Evolutionary conservation across 1,284 basidiomycete species (phyloP).

Genomic region (Bjerkandera adusta): DNA sequence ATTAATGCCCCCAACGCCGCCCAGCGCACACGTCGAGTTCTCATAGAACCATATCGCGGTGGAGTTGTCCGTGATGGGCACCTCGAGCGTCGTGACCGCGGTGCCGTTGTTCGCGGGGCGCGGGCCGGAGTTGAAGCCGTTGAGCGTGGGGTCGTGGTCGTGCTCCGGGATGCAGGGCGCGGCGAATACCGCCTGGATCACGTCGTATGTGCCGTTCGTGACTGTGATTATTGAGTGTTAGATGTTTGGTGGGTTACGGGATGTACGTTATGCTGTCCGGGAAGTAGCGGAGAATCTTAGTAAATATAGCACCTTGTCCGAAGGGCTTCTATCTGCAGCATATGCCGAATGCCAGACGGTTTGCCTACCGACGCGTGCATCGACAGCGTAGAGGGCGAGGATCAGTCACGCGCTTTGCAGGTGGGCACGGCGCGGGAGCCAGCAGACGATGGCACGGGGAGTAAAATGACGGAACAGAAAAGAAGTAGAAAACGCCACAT

Average conservation of each 20-base stretch:
- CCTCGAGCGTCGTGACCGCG: conserved; percentile 40
- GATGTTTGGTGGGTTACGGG: neutral
- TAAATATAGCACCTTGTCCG: too few species aligned
- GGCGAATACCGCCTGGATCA: conserved; percentile 52
- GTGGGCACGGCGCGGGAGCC: too few species aligned
- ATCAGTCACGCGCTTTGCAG: too few species aligned
- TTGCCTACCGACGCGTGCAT: too few species aligned
- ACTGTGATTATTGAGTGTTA: conserved; percentile 32
- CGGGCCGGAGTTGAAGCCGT: conserved; percentile 56
- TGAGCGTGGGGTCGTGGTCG: conserved; percentile 43
- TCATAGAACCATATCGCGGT: conserved; percentile 63
- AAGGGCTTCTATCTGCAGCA: too few species aligned
- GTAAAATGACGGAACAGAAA: too few species aligned
- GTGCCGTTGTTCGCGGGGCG: conserved; percentile 48
- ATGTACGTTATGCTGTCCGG: too few species aligned
- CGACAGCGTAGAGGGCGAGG: too few species aligned
- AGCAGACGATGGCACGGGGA: too few species aligned
- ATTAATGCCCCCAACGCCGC: conserved; percentile 63
- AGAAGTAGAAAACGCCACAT: too few species aligned
- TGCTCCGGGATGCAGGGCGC: conserved; percentile 49
- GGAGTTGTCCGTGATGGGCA: conserved; percentile 44
- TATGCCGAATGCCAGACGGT: too few species aligned
- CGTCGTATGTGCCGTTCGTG: conserved; percentile 55
- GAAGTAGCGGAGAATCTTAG: too few species aligned
- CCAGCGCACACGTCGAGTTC: conserved; percentile 47